A percentile compares a stretch with the other conserved stretches of the same genome.
Evolutionary conservation across 116 monocot genomes (phyloP).

Genomic region (Posidonia oceanica): DNA sequence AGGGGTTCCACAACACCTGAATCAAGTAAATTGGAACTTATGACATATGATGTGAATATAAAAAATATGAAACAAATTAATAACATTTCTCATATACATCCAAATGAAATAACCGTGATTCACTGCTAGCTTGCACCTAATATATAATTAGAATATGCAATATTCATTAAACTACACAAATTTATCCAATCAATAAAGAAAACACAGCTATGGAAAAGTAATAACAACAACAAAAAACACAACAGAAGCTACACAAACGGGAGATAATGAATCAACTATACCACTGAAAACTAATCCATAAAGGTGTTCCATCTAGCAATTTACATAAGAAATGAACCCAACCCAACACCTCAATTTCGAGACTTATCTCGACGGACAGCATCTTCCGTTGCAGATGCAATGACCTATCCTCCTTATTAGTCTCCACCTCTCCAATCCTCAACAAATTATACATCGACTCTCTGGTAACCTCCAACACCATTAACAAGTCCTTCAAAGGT

Average conservation of each 20-base stretch:
- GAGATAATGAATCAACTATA: too few relatives aligned
- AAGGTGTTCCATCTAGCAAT: too few relatives aligned
- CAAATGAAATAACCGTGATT: not conserved
- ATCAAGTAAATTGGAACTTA: conserved; percentile 3
- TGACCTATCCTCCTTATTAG: conserved; percentile 79
- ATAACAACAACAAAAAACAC: too few relatives aligned
- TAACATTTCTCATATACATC: not conserved
- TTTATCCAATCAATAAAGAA: too few relatives aligned
- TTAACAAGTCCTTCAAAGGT: too few relatives aligned
- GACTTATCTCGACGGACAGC: conserved; percentile 65
- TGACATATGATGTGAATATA: not conserved
- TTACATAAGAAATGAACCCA: not conserved
- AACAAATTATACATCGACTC: conserved; percentile 89
- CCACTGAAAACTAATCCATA: too few relatives aligned
- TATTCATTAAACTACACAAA: not conserved
- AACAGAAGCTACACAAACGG: too few relatives aligned
- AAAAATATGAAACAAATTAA: not conserved
- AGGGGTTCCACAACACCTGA: conserved; percentile 94
- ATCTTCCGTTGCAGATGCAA: conserved; percentile 57
- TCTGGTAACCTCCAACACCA: conserved; percentile 62
- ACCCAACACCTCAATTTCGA: not conserved
- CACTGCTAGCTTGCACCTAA: not conserved
- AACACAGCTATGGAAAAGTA: too few relatives aligned
- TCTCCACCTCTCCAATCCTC: conserved; percentile 76
- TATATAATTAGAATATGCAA: not conserved